phyloP scores from a whole-genome alignment of 1,139 yeast genomes.

The Meyerozyma elateridarum region DNA sequence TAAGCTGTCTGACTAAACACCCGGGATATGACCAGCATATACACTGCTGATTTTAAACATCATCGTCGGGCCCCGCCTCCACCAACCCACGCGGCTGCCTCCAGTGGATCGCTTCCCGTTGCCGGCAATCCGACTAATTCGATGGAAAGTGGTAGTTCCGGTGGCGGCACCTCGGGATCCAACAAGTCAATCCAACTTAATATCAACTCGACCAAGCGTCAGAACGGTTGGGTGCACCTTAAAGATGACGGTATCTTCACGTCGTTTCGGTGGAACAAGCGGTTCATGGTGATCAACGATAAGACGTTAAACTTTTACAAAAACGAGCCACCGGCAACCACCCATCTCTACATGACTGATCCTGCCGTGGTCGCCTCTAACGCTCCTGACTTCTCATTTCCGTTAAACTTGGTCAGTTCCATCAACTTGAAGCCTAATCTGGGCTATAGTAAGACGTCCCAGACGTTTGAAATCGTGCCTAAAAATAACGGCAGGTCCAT shows the following conservation, averaged over 20 bases:
- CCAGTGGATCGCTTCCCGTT: slow-evolving; percentile 2
- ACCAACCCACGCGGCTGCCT: slow-evolving; percentile 15
- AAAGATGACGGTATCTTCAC: slow-evolving; percentile 84
- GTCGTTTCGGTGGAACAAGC: slow-evolving; percentile 87
- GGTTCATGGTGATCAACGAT: slow-evolving; percentile 74
- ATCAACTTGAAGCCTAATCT: slow-evolving; percentile 37
- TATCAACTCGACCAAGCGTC: slow-evolving; percentile 29
- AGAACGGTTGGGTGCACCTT: slow-evolving; percentile 81
- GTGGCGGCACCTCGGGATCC: slow-evolving; percentile 7
- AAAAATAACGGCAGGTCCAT: slow-evolving; percentile 56
- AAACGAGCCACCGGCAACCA: slow-evolving; percentile 41
- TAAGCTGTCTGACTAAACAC: no score
- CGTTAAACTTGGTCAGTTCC: slow-evolving; percentile 34
- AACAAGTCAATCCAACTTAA: slow-evolving; percentile 17
- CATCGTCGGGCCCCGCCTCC: slow-evolving; percentile 47
- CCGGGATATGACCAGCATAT: slow-evolving; percentile 40
- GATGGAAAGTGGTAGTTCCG: slow-evolving; percentile 5
- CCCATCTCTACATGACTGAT: slow-evolving; percentile 10
- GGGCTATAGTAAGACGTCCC: slow-evolving; percentile 54
- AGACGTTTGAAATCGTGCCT: slow-evolving; percentile 72
- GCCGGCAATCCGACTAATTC: slow-evolving; percentile 1
- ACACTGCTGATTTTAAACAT: slow-evolving; percentile 41
- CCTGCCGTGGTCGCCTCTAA: slow-evolving; percentile 13
- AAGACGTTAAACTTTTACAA: slow-evolving; percentile 72
- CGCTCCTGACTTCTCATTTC: slow-evolving; percentile 38